Conservation (phyloP, 108 stramenopile genomes). For the Fragilaria radians region DNA sequence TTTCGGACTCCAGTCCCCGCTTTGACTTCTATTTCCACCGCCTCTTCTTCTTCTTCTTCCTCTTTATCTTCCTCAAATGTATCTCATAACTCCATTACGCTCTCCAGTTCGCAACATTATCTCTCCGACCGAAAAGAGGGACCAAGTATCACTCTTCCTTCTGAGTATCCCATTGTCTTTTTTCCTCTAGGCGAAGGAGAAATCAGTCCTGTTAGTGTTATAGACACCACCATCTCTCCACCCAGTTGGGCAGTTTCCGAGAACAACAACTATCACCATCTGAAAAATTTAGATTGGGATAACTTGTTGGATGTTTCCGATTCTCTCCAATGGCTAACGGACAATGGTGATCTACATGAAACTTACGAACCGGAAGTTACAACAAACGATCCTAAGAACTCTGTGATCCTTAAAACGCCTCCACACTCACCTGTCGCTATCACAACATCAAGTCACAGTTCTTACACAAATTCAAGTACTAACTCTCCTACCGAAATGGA, state of each 20-base stretch:
- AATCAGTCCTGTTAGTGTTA: slow-evolving; percentile 67
- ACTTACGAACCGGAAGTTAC: slow-evolving; percentile 41
- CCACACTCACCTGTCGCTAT: no score
- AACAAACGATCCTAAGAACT: neutral
- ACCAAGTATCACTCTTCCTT: slow-evolving; percentile 59
- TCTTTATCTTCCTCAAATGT: no score
- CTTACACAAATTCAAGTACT: slow-evolving; percentile 1
- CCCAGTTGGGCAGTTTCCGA: slow-evolving; percentile 79
- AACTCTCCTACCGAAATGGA: no score
- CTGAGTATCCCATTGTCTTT: slow-evolving; percentile 9
- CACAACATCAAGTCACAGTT: no score
- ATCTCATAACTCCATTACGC: no score
- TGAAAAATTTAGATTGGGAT: slow-evolving; percentile 74
- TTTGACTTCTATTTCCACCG: slow-evolving; percentile 23
- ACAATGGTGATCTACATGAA: slow-evolving; percentile 76
- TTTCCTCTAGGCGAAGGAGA: slow-evolving; percentile 36
- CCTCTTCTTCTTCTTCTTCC: no score
- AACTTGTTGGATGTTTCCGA: slow-evolving; percentile 75
- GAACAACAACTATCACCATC: slow-evolving; percentile 73
- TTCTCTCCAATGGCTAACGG: slow-evolving; percentile 71
- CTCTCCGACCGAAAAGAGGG: slow-evolving; percentile 64
- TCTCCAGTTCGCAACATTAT: slow-evolving; percentile 34
- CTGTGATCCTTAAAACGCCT: no score
- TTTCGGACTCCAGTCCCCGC: slow-evolving; percentile 68
- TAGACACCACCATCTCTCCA: slow-evolving; percentile 50